Evolutionary conservation across 2,329 filamentous ascomycete species (phyloP).

Genomic region (Fusarium concolor): DNA sequence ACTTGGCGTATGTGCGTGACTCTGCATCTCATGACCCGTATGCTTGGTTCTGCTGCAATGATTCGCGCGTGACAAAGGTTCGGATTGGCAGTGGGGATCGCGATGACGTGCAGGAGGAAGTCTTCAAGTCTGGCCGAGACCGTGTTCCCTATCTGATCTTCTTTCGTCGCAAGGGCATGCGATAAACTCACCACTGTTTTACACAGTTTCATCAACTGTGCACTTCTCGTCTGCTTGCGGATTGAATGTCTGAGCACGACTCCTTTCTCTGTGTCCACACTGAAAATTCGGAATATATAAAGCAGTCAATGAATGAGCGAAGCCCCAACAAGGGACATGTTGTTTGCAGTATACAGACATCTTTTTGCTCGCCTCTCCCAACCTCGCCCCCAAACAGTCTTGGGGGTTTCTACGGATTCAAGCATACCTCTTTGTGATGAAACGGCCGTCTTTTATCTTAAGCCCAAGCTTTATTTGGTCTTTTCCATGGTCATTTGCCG

Average conservation of each 20-base stretch:
- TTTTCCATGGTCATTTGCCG: neutral
- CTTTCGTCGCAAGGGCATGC: constrained; percentile 55
- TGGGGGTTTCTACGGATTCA: neutral
- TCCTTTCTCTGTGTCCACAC: neutral
- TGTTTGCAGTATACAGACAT: neutral
- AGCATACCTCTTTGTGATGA: neutral
- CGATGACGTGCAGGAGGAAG: constrained; percentile 52
- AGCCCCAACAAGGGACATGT: too few relatives aligned
- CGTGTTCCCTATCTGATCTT: constrained; percentile 62
- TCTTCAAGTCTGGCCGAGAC: constrained; percentile 54
- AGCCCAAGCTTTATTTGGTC: constrained; percentile 4
- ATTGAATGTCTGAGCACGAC: neutral
- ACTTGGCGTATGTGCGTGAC: constrained; percentile 77
- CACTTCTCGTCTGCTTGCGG: neutral
- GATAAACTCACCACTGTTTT: constrained; percentile 17
- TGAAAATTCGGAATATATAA: neutral
- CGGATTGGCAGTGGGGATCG: constrained; percentile 54
- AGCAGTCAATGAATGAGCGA: neutral
- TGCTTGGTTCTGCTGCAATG: constrained; percentile 64
- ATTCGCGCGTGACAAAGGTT: constrained; percentile 56
- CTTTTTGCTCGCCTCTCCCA: neutral
- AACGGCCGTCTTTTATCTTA: constrained; percentile 6
- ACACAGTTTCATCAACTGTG: neutral
- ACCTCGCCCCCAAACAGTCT: neutral
- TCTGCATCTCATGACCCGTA: constrained; percentile 58